These are phyloP conservation scores for Chytriomyces sp. DNA, from an alignment of 192 early-diverging fungal genomes.

Conservation along the genomic window DNA sequence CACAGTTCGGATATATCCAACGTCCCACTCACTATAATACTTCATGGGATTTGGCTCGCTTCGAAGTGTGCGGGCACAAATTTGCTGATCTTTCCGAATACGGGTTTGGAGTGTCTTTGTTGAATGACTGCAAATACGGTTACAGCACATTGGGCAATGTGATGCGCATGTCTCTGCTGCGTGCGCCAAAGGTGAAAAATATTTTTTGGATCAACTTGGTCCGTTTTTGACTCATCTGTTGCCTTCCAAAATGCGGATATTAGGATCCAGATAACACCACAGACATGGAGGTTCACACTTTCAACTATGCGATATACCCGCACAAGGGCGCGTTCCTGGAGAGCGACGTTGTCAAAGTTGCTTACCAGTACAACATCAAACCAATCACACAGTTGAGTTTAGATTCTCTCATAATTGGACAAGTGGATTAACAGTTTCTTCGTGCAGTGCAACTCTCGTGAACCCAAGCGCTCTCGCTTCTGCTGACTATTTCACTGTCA, in stretches of 20 bases:
- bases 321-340: constrained; percentile 83
- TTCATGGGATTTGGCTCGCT: constrained; percentile 86
- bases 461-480: constrained; percentile 52
- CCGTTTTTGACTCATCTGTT: too few relatives aligned
- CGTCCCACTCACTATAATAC: constrained; percentile 97
- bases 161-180: constrained; percentile 83
- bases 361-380: constrained; percentile 90
- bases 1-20: constrained; percentile 90
- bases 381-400: constrained; percentile 54
- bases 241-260: background rate
- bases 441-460: constrained; percentile 4
- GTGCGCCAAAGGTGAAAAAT: constrained; percentile 76
- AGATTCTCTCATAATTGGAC: background rate
- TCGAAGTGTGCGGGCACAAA: constrained; percentile 97
- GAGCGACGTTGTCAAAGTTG: constrained; percentile 83
- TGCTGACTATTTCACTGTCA: constrained; percentile 39
- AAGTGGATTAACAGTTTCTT: background rate
- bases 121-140: constrained; percentile 98
- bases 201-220: background rate
- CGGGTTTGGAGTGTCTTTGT: constrained; percentile 90
- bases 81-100: constrained; percentile 96
- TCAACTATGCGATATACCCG: constrained; percentile 90
- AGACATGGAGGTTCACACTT: constrained; percentile 65
- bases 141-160: constrained; percentile 80
- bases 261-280: background rate